Evolutionary conservation across 192 early-diverging fungal genomes (phyloP).

Genomic region (Podila clonocystis): DNA sequence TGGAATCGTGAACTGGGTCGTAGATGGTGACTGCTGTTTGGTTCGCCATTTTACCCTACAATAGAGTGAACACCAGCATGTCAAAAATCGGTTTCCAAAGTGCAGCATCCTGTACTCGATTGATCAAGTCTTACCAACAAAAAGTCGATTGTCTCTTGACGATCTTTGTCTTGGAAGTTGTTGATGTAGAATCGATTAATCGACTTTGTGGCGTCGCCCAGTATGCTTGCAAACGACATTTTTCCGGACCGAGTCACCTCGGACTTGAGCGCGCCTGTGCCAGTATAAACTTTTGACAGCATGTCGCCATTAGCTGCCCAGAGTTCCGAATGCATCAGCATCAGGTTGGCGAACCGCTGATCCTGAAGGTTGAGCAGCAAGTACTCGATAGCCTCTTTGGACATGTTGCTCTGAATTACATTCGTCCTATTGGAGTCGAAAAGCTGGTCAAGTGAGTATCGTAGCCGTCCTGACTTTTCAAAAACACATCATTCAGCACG

Average conservation of each 20-base stretch:
- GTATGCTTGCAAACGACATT: slow-evolving; percentile 71
- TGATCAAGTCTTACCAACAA: slow-evolving; percentile 67
- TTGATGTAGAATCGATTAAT: slow-evolving; percentile 95
- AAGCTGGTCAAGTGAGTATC: slow-evolving; percentile 13
- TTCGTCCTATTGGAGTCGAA: slow-evolving; percentile 83
- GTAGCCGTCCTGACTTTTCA: not conserved
- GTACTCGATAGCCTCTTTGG: slow-evolving; percentile 56
- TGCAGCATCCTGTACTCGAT: not conserved
- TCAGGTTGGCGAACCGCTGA: slow-evolving; percentile 21
- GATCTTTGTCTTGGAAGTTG: slow-evolving; percentile 94
- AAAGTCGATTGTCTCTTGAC: slow-evolving; percentile 93
- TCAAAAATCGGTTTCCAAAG: not conserved
- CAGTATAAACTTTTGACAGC: slow-evolving; percentile 93
- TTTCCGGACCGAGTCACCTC: slow-evolving; percentile 92
- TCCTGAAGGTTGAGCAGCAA: slow-evolving; percentile 55
- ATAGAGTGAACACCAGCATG: not conserved
- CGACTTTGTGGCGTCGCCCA: slow-evolving; percentile 94
- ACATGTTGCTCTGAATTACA: slow-evolving; percentile 85
- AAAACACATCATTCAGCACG: not conserved
- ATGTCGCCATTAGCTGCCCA: slow-evolving; percentile 94
- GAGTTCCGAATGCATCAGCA: slow-evolving; percentile 65
- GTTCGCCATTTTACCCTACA: slow-evolving; percentile 63
- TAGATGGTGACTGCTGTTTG: slow-evolving; percentile 58
- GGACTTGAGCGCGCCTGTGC: slow-evolving; percentile 95
- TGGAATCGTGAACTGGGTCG: slow-evolving; percentile 63